Evolutionary conservation across 371 early-diverging fungal species (phyloP).

Genomic region (Lichtheimia ornata): DNA sequence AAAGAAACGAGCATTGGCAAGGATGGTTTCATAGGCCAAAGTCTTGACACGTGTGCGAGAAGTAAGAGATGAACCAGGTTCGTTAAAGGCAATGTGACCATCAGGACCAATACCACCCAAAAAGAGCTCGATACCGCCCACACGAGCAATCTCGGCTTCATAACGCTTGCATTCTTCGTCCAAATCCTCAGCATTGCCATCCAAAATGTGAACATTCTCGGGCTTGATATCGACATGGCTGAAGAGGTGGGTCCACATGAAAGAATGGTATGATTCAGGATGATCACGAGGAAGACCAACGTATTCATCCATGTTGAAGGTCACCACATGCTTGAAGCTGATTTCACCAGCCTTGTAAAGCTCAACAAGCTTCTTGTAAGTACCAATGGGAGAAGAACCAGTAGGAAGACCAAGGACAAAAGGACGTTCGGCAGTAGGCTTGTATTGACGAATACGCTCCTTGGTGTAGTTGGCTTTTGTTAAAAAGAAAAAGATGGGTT

Average conservation of each 20-base stretch:
- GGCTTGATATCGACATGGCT: conserved; percentile 80
- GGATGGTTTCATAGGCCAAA: conserved; percentile 87
- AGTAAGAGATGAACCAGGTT: conserved; percentile 87
- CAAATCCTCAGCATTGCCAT: conserved; percentile 83
- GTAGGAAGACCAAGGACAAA: conserved; percentile 89
- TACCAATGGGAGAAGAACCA: conserved; percentile 82
- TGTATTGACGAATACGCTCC: conserved; percentile 78
- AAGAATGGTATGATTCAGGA: conserved; percentile 85
- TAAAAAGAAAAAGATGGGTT: neutral
- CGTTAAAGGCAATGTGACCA: conserved; percentile 92
- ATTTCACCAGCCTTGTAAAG: conserved; percentile 61
- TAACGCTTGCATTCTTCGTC: conserved; percentile 79
- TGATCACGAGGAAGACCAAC: conserved; percentile 63
- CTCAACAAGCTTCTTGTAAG: conserved; percentile 67
- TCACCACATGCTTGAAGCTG: conserved; percentile 63
- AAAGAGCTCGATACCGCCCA: conserved; percentile 86
- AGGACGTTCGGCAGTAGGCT: conserved; percentile 72
- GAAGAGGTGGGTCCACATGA: conserved; percentile 87
- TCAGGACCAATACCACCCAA: conserved; percentile 87
- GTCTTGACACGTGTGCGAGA: conserved; percentile 89
- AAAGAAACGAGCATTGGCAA: conserved; percentile 89
- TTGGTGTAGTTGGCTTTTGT: conserved; percentile 74
- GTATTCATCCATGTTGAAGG: conserved; percentile 82
- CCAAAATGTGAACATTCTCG: conserved; percentile 80
- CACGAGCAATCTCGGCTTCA: conserved; percentile 75